Percentiles rank a stretch among this genome's conserved stretches.
Evolutionary conservation across 2,329 filamentous ascomycete genomes (phyloP).

Genomic region (Ceratocystis diversiconidia): DNA sequence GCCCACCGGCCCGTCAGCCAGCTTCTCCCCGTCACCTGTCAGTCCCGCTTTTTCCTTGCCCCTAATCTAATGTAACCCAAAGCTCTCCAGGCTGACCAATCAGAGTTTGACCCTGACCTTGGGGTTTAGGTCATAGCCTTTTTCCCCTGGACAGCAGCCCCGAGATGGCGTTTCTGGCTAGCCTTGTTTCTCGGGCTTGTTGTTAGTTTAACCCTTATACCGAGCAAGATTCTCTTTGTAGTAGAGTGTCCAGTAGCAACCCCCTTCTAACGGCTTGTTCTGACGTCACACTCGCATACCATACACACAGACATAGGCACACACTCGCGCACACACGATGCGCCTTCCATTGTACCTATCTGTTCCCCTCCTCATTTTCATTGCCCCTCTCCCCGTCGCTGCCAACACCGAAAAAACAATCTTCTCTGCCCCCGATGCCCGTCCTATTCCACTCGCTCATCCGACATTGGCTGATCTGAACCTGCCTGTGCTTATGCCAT

Average conservation of each 20-base stretch:
- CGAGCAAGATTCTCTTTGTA: no score
- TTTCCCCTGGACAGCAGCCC: no score
- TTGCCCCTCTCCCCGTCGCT: conserved; percentile 17
- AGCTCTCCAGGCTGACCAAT: neutral
- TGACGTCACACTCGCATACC: no score
- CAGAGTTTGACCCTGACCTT: neutral
- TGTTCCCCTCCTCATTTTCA: conserved; percentile 19
- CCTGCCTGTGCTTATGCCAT: conserved; percentile 50
- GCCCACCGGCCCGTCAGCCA: neutral
- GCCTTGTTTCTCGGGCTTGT: neutral
- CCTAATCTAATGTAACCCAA: neutral
- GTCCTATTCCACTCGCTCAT: conserved; percentile 39
- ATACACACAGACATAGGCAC: no score
- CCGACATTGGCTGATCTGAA: conserved; percentile 37
- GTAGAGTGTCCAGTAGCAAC: no score
- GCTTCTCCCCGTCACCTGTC: neutral
- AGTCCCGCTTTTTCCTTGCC: neutral
- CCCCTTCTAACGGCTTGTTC: no score
- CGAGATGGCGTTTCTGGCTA: no score
- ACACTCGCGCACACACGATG: neutral
- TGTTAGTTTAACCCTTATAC: no score
- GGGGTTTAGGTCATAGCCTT: no score
- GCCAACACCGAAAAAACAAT: conserved; percentile 88
- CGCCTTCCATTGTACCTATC: neutral
- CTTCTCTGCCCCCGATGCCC: conserved; percentile 56